Base-by-base conservation (phyloP, 1,284 basidiomycete genomes). In the Malassezia slooffiae region DNA sequence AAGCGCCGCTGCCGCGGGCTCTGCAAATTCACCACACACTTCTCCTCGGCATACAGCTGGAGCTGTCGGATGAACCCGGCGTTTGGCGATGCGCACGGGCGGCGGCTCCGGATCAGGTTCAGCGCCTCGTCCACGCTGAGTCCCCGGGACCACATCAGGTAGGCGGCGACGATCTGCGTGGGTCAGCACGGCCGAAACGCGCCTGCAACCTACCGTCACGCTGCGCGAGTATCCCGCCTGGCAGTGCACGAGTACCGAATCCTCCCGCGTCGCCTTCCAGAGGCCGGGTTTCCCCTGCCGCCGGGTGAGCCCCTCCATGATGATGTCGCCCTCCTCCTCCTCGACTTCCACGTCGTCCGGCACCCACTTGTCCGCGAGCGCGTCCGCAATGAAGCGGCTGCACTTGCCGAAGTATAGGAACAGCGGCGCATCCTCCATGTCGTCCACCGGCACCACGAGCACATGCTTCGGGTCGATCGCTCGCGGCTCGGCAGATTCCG, bases 221-320 rank as follows among this genome's bases (percentile, higher is more conserved):
- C 69, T 70, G 3, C 71, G 54, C 8, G 66, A 65, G 11, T 69
- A 58, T 8, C 70, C 70, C 0, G 71, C 70, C 40, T 72, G 70
- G 35, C 71, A 72, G 40, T 71, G 71, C 2, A 72, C 70, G 12
- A 72, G 58, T 0, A 72, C 66, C 17, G 58, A 61, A 4, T 66
- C 57, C 0, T 49, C 41, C 9, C 57, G 54, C 1, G 37, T 52
- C 1, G 58, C 52, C 31, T 51, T 48, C 61, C 61, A 64, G 7
- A 39, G 44, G 3, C 59, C 61, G 43, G 48, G 55, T 19, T 21
- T 31, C 7, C 54, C 47, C 10, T 47, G 16, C 13, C 50, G 44
- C 29, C 34, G 16, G 16, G 40, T 41, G 3, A 35, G 23, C 9
- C 40, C 41, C 20, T 38, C 19, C 3, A 27, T 31, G 13, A 1